Base-by-base conservation (phyloP, 2,329 filamentous ascomycete genomes). In the Claviceps cyperi region DNA sequence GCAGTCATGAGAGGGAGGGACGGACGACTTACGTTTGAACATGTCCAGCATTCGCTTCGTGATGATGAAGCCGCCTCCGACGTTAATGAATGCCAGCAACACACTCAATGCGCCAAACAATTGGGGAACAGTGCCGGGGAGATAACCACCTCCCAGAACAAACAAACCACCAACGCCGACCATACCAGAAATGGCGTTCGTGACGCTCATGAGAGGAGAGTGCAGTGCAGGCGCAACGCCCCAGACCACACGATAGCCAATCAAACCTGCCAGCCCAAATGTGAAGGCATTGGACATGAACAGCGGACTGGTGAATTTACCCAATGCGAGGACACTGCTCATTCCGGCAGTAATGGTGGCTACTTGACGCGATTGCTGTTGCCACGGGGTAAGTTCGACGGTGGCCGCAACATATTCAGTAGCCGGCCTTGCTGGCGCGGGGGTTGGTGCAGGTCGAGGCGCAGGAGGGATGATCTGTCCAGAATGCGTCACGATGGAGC, bases 41-140 rank as follows among this genome's bases (percentile, higher is more conserved):
- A 91, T 91, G 63, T 94, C 88, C 43, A 95, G 72, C 89, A 95
- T 95, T 54, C 89, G 77, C 68, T 94, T 94, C 3, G 88, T 94
- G 52, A 95, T 87, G 43, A 94, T 84, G 53, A 95, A 95, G 0
- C 89, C 89, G 51, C 89, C 89, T 0, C 85, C 83, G 2, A 95
- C 81, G 56, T 94, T 94, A 54, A 94, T 85, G 61, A 92, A 94
- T 0, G 88, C 88, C 19, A 95, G 69, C 5, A 92, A 70, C 1
- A 94, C 89, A 1, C 87, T 94, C 1, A 80, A 66, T 2, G 88
- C 85, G 50, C 88, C 89, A 37, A 95, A 78, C 2, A 70, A 66
- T 62, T 94, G 87, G 0, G 88, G 88, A 5, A 94, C 72, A 0
- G 86, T 94, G 58, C 82, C 79, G 0, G 86, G 86, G 0, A 87